These are phyloP conservation scores for Cadophora sp. DNA, from an alignment of 2,329 filamentous ascomycete genomes.

Conservation along the genomic window DNA sequence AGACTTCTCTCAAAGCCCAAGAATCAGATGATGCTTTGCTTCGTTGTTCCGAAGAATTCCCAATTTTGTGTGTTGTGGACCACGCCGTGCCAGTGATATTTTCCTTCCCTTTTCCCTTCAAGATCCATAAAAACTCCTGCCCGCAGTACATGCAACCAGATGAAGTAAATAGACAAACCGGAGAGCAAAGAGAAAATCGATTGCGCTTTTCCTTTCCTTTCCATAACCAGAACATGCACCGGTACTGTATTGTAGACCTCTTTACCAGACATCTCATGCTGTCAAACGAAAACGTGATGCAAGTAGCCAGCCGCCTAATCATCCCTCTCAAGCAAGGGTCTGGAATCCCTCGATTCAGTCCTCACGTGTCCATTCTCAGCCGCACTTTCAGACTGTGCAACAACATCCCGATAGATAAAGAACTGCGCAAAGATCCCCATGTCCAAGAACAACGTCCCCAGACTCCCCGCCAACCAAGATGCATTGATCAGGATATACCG, in stretches of 20 bases:
- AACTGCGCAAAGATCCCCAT: conserved; percentile 89
- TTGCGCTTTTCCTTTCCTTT: background rate
- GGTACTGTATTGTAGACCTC: conserved; percentile 12
- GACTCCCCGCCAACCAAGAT: conserved; percentile 88
- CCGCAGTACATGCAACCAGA: background rate
- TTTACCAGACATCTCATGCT: too few species aligned
- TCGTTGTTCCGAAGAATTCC: background rate
- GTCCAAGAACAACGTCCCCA: conserved; percentile 86
- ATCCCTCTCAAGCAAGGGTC: conserved; percentile 35
- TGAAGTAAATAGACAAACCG: background rate
- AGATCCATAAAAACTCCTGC: background rate
- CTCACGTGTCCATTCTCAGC: conserved; percentile 24
- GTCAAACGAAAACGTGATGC: background rate
- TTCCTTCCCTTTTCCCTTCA: background rate
- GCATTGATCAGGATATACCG: conserved; percentile 88
- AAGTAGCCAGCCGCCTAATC: conserved; percentile 19
- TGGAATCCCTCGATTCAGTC: conserved; percentile 25
- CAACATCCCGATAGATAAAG: conserved; percentile 72
- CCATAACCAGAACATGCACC: background rate
- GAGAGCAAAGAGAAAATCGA: background rate
- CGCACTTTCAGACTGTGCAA: conserved; percentile 22
- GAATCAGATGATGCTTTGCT: background rate
- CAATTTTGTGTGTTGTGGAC: background rate
- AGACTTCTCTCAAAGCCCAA: background rate
- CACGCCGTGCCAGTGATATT: background rate